These are phyloP conservation scores for Rubroboletus satanas DNA, from an alignment of 768 basidiomycete genomes.

Conservation along the genomic window DNA sequence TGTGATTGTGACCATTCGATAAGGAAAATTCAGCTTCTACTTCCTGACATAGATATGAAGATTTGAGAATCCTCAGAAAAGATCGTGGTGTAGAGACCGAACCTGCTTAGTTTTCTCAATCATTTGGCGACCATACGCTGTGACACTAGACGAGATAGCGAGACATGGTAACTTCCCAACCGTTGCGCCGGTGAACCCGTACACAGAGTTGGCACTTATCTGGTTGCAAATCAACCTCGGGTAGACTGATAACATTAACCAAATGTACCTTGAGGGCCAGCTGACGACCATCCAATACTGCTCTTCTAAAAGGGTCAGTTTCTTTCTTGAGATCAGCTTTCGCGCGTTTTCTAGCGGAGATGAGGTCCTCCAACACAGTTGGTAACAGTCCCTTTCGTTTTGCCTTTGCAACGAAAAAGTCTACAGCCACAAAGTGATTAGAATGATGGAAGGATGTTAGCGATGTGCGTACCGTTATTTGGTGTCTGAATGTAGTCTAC, in stretches of 20 bases:
- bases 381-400: slow-evolving; percentile 88
- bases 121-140: slow-evolving; percentile 98
- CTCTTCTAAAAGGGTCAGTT: slow-evolving; percentile 94
- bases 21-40: slow-evolving; percentile 86
- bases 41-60: slow-evolving; percentile 40
- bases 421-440: slow-evolving; percentile 38
- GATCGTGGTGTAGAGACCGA: slow-evolving; percentile 4
- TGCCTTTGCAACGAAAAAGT: slow-evolving; percentile 73
- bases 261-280: slow-evolving; percentile 80
- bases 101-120: slow-evolving; percentile 95
- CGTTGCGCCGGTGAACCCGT: slow-evolving; percentile 98
- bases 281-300: slow-evolving; percentile 95
- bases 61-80: background rate
- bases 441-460: background rate
- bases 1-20: slow-evolving; percentile 78
- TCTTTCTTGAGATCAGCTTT: slow-evolving; percentile 96
- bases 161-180: slow-evolving; percentile 96
- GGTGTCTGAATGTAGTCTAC: slow-evolving; percentile 93
- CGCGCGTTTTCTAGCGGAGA: slow-evolving; percentile 89
- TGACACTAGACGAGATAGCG: slow-evolving; percentile 91
- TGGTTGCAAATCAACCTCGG: slow-evolving; percentile 33
- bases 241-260: background rate
- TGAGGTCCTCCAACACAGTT: slow-evolving; percentile 88
- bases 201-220: slow-evolving; percentile 99
- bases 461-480: slow-evolving; percentile 68